Percentiles rank a stretch among this genome's conserved stretches.
These are phyloP conservation scores for Cinnamomum micranthum DNA, from an alignment of 164 flowering plant species.

Conservation along the genomic window DNA sequence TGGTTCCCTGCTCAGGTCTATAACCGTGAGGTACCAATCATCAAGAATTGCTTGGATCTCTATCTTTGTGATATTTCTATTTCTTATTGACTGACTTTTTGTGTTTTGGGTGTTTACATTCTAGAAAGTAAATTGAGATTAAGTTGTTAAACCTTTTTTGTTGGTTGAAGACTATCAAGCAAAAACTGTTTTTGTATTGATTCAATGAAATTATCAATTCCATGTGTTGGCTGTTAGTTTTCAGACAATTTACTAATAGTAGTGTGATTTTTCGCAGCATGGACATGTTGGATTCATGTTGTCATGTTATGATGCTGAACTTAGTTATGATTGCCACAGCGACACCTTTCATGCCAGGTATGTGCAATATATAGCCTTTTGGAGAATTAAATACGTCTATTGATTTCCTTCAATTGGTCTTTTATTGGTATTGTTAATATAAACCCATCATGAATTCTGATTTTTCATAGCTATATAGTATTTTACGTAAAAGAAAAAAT, in stretches of 20 bases:
- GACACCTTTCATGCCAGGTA: slow-evolving; percentile 90
- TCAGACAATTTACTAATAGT: neutral
- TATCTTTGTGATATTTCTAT: neutral
- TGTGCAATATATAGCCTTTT: too few species aligned
- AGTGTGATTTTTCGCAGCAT: slow-evolving; percentile 32
- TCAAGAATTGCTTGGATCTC: neutral
- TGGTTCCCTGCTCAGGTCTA: slow-evolving; percentile 95
- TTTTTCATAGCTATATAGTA: neutral
- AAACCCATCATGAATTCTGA: neutral
- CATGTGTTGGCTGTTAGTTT: neutral
- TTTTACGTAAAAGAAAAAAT: neutral
- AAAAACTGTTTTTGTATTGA: neutral
- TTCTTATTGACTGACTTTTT: neutral
- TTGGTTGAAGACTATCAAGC: neutral
- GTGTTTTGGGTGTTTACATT: neutral
- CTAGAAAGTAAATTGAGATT: neutral
- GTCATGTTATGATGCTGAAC: slow-evolving; percentile 89
- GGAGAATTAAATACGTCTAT: too few species aligned
- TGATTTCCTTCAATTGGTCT: too few species aligned
- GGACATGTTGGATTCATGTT: slow-evolving; percentile 91
- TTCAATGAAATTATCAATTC: neutral
- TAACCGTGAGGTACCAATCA: slow-evolving; percentile 75
- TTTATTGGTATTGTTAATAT: too few species aligned
- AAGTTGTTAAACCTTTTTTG: neutral
- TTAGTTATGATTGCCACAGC: slow-evolving; percentile 56